A percentile compares a stretch with the other conserved stretches of the same genome.
Evolutionary conservation across 1,139 yeast species (phyloP).

Genomic region (Fermentozyma sake): DNA sequence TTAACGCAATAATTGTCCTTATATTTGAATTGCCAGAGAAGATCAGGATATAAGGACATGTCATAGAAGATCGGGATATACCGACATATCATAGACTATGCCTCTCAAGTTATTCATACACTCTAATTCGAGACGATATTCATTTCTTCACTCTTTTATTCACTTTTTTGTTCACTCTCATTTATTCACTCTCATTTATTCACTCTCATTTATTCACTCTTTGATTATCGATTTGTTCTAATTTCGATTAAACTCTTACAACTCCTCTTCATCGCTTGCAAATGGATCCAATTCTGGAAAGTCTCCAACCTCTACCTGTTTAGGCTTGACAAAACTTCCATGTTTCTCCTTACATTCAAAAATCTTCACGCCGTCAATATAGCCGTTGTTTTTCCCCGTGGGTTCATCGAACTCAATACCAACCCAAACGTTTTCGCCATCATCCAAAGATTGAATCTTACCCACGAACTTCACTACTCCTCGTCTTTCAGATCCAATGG

Average conservation of each 20-base stretch:
- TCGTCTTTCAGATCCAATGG: conserved; percentile 51
- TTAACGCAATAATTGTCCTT: too few species aligned
- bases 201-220: too few species aligned
- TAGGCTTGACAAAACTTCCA: conserved; percentile 51
- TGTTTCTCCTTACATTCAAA: conserved; percentile 37
- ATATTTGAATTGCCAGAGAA: too few species aligned
- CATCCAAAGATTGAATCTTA: conserved; percentile 52
- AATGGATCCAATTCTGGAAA: conserved; percentile 44
- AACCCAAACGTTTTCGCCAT: conserved; percentile 38
- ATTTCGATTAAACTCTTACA: neutral
- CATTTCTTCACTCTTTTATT: too few species aligned
- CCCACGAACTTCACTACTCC: conserved; percentile 74
- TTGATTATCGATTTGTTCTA: neutral
- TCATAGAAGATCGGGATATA: too few species aligned
- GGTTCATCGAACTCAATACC: conserved; percentile 50
- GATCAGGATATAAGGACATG: too few species aligned
- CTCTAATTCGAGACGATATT: too few species aligned
- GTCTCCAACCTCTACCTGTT: conserved; percentile 49
- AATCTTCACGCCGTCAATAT: conserved; percentile 26
- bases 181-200: too few species aligned
- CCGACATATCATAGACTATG: too few species aligned
- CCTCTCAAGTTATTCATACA: too few species aligned
- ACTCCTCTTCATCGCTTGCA: conserved; percentile 9
- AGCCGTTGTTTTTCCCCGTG: conserved; percentile 42
- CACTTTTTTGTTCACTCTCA: too few species aligned